A percentile compares a stretch with the other conserved stretches of the same genome.
These are phyloP conservation scores for Rhizopus stolonifer DNA, from an alignment of 371 early-diverging fungal species.

Conservation along the genomic window DNA sequence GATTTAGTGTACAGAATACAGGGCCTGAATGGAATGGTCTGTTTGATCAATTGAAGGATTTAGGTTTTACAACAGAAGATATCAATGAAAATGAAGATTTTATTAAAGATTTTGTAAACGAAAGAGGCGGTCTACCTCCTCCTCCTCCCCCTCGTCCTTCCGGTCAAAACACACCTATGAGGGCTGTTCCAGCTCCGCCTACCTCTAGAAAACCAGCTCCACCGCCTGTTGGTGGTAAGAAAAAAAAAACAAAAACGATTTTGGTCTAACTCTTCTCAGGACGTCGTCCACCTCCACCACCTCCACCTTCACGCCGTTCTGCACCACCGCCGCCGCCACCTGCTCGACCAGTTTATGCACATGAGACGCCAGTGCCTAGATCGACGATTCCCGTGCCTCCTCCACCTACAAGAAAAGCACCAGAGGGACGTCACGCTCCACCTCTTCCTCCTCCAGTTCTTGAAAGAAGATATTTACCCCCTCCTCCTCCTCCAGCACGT, in stretches of 20 bases:
- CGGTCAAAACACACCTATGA: constrained; percentile 15
- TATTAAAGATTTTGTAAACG: constrained; percentile 47
- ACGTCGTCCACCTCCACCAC: constrained; percentile 49
- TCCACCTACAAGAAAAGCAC: constrained; percentile 7
- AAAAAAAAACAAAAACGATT: background rate
- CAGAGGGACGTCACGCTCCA: background rate
- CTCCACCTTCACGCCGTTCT: constrained; percentile 20
- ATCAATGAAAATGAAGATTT: constrained; percentile 47
- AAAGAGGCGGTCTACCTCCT: constrained; percentile 39
- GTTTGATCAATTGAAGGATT: constrained; percentile 46
- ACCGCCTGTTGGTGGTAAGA: constrained; percentile 37
- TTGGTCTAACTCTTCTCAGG: background rate
- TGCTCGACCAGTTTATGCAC: background rate
- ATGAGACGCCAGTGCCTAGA: background rate
- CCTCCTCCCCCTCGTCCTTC: constrained; percentile 25
- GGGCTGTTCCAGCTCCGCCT: constrained; percentile 38
- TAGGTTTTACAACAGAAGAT: constrained; percentile 48
- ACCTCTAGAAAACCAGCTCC: constrained; percentile 34
- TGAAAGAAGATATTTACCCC: background rate
- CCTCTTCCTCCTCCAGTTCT: constrained; percentile 11
- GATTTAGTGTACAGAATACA: constrained; percentile 80
- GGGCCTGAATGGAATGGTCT: constrained; percentile 82
- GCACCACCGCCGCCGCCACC: constrained; percentile 16
- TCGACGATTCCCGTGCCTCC: constrained; percentile 6
- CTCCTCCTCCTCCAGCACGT: background rate